Evolutionary conservation across 495 filamentous ascomycete species (phyloP), one percentile per base, ranked within the genome.

Genomic region (Cenococcum geophilum): DNA sequence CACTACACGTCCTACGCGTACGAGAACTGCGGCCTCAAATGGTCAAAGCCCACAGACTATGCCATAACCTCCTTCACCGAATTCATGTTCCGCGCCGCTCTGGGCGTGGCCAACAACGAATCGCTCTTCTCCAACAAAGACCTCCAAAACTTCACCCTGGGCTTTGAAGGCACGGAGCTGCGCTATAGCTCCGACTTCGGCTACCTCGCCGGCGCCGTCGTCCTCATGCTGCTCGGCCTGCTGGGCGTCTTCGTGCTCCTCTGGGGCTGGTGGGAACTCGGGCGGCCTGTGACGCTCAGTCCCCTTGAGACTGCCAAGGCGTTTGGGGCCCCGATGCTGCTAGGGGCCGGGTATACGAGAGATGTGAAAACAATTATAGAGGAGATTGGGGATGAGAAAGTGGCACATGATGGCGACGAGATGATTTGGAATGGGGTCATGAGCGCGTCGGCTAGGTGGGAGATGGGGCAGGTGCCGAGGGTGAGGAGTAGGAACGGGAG

Each of bases 261-360:
- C 10, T 67, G 60, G 60, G 65, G 65, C 11, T 67, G 40, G 42
- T 60, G 65, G 60, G 34, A 67, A 23, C 60, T 67, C 34, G 34
- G 49, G 14, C 65, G 54, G 11, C 48, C 62, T 21, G 52, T 64
- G 10, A 56, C 60, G 0, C 56, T 67, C 2, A 60, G 60, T 0
- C 60, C 65, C 1, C 58, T 67, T 23, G 65, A 67, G 40, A 67
- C 61, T 1, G 60, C 60, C 0, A 63, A 60, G 27, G 65, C 65
- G 10, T 67, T 67, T 35, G 65, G 65, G 9, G 65, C 57, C 6
- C 57, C 65, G 20, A 67, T 67, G 32, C 37, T 63, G 14, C 18
- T 32, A 1, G 36, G 27, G 5, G 65, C 65, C 11, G 64, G 64
- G 3, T 56, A 55, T 1, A 59, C 62, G 25, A 45, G 56, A 45